Evolutionary conservation across 1,284 basidiomycete genomes (phyloP).

Genomic region (Pseudozyma pruni): DNA sequence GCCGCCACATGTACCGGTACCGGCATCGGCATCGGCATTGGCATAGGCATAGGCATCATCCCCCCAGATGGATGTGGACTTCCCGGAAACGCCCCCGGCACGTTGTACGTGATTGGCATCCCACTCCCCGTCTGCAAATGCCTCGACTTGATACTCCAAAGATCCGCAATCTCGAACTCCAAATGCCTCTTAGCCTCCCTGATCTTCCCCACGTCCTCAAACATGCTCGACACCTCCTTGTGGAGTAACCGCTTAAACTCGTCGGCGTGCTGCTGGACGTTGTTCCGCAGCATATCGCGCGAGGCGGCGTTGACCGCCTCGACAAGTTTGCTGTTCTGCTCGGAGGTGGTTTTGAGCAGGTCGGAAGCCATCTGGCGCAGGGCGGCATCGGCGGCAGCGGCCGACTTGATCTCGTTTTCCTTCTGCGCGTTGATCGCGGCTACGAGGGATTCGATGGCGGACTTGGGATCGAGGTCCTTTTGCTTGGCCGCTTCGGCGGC

Average conservation of each 20-base stretch:
- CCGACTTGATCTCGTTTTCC: constrained; percentile 37
- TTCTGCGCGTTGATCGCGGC: constrained; percentile 54
- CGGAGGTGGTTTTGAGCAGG: constrained; percentile 43
- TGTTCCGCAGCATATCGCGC: constrained; percentile 55
- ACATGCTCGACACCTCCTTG: constrained; percentile 55
- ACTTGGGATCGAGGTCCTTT: constrained; percentile 53
- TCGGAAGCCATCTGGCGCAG: constrained; percentile 49
- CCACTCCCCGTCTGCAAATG: constrained; percentile 21
- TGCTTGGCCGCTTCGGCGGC: constrained; percentile 31
- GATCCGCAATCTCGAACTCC: constrained; percentile 59
- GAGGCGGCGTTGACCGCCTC: constrained; percentile 52
- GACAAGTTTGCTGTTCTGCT: constrained; percentile 55
- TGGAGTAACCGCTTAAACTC: constrained; percentile 54
- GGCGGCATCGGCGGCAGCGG: constrained; percentile 41
- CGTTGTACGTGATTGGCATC: constrained; percentile 17
- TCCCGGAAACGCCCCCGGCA: constrained; percentile 28
- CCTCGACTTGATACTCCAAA: constrained; percentile 54
- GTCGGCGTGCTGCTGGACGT: constrained; percentile 56
- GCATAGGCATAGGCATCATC: constrained; percentile 3
- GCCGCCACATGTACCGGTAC: constrained; percentile 13
- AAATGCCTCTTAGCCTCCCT: constrained; percentile 55
- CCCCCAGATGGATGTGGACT: constrained; percentile 3
- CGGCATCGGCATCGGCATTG: constrained; percentile 21
- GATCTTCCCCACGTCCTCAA: constrained; percentile 64
- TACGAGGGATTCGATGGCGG: constrained; percentile 59